Base-by-base conservation (phyloP, 2,329 filamentous ascomycete species). In the Blastomyces parvus region DNA sequence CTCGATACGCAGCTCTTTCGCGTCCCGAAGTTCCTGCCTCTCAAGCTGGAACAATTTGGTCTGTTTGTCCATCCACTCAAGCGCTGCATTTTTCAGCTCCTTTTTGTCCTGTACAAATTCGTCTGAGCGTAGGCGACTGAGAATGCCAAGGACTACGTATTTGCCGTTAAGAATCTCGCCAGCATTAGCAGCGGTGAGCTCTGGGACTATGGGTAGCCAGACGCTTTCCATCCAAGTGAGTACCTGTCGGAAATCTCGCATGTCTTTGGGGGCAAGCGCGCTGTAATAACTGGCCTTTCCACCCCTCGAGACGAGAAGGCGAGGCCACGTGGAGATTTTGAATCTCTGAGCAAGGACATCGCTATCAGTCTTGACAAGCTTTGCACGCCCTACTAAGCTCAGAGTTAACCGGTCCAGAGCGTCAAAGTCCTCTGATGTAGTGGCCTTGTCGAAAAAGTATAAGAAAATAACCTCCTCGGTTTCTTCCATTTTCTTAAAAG, bases 11-110 rank as follows among this genome's bases (percentile, higher is more conserved):
- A 97, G 82, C 74, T 97, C 91, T 80, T 99, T 99, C 5, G 91
- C 87, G 75, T 97, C 92, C 61, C 94, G 88, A 59, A 97, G 82
- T 75, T 96, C 94, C 78, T 97, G 91, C 63, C 93, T 84, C 77
- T 97, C 93, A 19, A 95, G 85, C 74, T 96, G 90, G 81, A 96
- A 97, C 48, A 91, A 83, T 69, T 93, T 87, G 22, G 90, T 88
- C 76, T 97, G 90, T 78, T 95, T 94, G 75, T 97, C 93, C 84
- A 97, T 96, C 92, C 94, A 99, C 75, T 97, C 94, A 65, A 92
- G 84, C 9, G 94, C 94, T 1, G 94, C 94, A 68, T 88, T 93
- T 83, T 97, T 97, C 78, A 99, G 86, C 77, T 99, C 95, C 42
- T 88, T 86, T 74, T 90, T 89, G 33, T 90, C 89, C 63, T 83